Percentiles rank a stretch among this genome's conserved stretches.
phyloP scores from a whole-genome alignment of 148 eudicot species.

The Chenopodium berlandieri region DNA sequence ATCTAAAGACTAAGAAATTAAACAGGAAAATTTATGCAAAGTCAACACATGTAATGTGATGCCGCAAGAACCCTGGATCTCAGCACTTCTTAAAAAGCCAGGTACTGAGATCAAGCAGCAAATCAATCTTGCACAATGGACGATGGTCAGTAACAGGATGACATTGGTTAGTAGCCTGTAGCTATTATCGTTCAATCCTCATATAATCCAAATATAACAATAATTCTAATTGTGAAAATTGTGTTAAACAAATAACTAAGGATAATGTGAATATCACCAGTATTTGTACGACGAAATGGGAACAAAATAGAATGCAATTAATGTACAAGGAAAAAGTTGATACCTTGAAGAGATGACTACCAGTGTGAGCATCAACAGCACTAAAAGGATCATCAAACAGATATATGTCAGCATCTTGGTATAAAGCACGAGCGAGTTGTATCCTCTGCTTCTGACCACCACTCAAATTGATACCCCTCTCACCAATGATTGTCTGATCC shows the following conservation, averaged over 20 bases:
- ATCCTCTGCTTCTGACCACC: constrained; percentile 70
- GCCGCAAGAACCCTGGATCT: background rate
- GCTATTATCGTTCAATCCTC: background rate
- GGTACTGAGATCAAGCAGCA: background rate
- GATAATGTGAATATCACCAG: background rate
- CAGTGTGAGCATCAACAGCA: constrained; percentile 72
- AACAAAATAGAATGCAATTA: background rate
- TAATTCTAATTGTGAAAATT: background rate
- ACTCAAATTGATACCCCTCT: constrained; percentile 69
- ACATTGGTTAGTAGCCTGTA: background rate
- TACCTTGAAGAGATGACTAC: constrained; percentile 65
- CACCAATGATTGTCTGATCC: constrained; percentile 55
- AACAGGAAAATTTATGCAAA: background rate
- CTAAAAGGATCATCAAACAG: constrained; percentile 68
- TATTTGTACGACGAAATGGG: background rate
- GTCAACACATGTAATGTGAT: background rate
- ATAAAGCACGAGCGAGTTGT: constrained; percentile 57
- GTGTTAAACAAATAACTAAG: background rate
- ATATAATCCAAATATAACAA: background rate
- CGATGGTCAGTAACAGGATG: background rate
- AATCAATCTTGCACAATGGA: background rate
- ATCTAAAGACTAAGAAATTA: background rate
- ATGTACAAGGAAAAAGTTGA: background rate
- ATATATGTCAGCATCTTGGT: constrained; percentile 56
- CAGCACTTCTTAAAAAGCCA: background rate